These are phyloP conservation scores for Phialemonium atrogriseum DNA, from an alignment of 2,329 filamentous ascomycete genomes.

Conservation along the genomic window DNA sequence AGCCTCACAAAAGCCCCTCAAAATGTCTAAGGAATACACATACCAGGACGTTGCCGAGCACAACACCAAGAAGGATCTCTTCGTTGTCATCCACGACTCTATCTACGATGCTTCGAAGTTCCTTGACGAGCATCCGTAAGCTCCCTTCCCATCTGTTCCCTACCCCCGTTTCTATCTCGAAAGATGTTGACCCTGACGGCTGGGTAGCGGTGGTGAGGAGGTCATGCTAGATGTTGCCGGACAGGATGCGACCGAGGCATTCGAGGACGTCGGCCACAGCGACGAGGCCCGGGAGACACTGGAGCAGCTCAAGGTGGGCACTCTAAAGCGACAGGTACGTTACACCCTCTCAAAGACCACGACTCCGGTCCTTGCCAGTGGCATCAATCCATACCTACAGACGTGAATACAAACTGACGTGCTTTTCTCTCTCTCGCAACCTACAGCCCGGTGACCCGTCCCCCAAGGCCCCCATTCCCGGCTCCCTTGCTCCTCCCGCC, in stretches of 20 bases:
- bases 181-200: slow-evolving; percentile 17
- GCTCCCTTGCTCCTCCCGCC: slow-evolving; percentile 40
- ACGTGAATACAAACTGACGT: too few relatives aligned
- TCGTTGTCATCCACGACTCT: slow-evolving; percentile 89
- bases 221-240: slow-evolving; percentile 93
- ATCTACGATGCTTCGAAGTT: slow-evolving; percentile 88
- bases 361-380: too few relatives aligned
- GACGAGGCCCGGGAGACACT: slow-evolving; percentile 97
- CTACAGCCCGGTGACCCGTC: slow-evolving; percentile 67
- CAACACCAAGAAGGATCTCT: slow-evolving; percentile 91
- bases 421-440: too few relatives aligned
- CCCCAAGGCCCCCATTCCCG: slow-evolving; percentile 50
- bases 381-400: too few relatives aligned
- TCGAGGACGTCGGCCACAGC: slow-evolving; percentile 98
- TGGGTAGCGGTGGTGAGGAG: slow-evolving; percentile 85
- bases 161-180: neutral
- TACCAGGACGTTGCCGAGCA: slow-evolving; percentile 76
- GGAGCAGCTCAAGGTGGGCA: slow-evolving; percentile 64
- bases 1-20: slow-evolving; percentile 13
- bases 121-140: slow-evolving; percentile 91
- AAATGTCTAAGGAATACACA: slow-evolving; percentile 52
- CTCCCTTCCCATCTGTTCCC: slow-evolving; percentile 14
- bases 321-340: slow-evolving; percentile 73
- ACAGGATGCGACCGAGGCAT: slow-evolving; percentile 94
- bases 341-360: too few relatives aligned